phyloP scores from a whole-genome alignment of 441 rosid species.

The Erodium moschatum region DNA sequence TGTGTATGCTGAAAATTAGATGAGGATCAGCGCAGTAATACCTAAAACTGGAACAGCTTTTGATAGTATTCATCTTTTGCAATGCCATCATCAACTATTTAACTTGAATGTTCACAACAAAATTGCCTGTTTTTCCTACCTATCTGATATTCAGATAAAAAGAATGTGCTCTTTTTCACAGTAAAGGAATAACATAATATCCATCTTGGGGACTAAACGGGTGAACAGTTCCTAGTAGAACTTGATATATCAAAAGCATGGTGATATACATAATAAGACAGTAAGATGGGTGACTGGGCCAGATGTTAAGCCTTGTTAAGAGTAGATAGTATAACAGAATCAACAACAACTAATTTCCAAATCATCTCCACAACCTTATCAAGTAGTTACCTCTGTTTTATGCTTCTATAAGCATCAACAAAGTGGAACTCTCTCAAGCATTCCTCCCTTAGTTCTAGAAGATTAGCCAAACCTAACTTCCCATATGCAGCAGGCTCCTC shows the following conservation, averaged over 20 bases:
- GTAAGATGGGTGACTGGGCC: neutral
- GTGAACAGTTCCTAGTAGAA: neutral
- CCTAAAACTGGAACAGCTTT: neutral
- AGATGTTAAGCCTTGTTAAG: neutral
- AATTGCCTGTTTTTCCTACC: neutral
- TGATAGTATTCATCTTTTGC: neutral
- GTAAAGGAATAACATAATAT: neutral
- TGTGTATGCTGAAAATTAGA: neutral
- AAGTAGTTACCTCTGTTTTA: conserved; percentile 69
- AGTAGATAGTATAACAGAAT: conserved; percentile 2
- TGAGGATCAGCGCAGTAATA: neutral
- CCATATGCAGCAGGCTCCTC: conserved; percentile 99
- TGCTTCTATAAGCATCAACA: conserved; percentile 87
- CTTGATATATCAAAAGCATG: neutral
- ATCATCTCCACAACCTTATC: neutral
- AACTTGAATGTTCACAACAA: no score
- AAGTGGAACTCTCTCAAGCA: conserved; percentile 98
- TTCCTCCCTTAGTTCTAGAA: conserved; percentile 93
- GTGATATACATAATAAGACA: neutral
- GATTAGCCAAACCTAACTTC: conserved; percentile 91
- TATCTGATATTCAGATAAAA: neutral
- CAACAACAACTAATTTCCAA: neutral
- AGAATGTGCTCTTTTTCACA: neutral
- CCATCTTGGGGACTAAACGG: neutral
- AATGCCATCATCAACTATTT: neutral